Percentiles rank a stretch among this genome's conserved stretches.
These are phyloP conservation scores for Boletus subparvulus DNA, from an alignment of 768 basidiomycete genomes.

Conservation along the genomic window DNA sequence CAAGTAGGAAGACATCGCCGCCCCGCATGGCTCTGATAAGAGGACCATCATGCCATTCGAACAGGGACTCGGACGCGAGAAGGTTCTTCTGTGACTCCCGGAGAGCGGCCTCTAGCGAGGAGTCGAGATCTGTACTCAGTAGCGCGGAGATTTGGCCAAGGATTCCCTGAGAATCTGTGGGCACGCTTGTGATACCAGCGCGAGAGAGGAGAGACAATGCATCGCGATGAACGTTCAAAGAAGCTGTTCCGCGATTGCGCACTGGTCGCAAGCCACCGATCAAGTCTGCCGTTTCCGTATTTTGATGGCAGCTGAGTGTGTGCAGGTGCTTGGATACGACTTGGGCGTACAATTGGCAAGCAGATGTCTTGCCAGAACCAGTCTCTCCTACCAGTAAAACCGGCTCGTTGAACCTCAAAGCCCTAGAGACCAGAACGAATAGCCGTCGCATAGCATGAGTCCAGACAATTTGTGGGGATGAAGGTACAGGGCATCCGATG, in stretches of 20 bases:
- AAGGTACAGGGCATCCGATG: slow-evolving; percentile 55
- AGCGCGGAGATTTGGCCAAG: slow-evolving; percentile 23
- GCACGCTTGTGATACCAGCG: slow-evolving; percentile 35
- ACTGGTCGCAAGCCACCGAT: slow-evolving; percentile 91
- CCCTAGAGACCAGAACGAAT: slow-evolving; percentile 81
- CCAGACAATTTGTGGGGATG: slow-evolving; percentile 70
- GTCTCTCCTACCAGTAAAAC: slow-evolving; percentile 96
- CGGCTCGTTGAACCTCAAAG: slow-evolving; percentile 88
- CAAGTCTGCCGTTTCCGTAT: slow-evolving; percentile 96
- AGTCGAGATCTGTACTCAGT: slow-evolving; percentile 31
- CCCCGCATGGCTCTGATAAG: slow-evolving; percentile 85
- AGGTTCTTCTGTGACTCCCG: slow-evolving; percentile 45
- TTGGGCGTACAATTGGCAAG: slow-evolving; percentile 86
- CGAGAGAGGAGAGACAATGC: slow-evolving; percentile 41
- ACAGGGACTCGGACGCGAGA: slow-evolving; percentile 65
- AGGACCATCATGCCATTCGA: slow-evolving; percentile 98
- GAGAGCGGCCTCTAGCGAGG: slow-evolving; percentile 34
- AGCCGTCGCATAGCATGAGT: slow-evolving; percentile 90
- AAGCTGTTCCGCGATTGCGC: slow-evolving; percentile 64
- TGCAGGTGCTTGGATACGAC: slow-evolving; percentile 59
- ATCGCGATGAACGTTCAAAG: slow-evolving; percentile 50
- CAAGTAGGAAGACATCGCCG: slow-evolving; percentile 86
- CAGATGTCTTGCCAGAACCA: slow-evolving; percentile 95
- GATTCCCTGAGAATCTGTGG: slow-evolving; percentile 28
- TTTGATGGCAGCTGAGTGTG: slow-evolving; percentile 93